Evolutionary conservation across 306 rosid species (phyloP).

Genomic region (Gastrolobium bilobum): DNA sequence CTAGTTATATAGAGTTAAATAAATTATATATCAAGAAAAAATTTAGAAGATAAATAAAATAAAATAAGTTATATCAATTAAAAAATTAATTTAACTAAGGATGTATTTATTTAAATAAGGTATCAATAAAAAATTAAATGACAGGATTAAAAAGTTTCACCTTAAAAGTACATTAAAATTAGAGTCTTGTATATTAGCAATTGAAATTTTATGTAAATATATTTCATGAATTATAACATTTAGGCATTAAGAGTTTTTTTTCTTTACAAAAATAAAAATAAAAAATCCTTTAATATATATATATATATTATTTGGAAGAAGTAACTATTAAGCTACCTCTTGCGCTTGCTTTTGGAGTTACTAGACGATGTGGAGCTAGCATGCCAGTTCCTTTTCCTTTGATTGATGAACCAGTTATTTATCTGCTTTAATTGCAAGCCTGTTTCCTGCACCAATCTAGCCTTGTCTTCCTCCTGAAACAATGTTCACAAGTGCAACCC

Average conservation of each 20-base stretch:
- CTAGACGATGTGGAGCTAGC: conserved; percentile 69
- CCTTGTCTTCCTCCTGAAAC: conserved; percentile 91
- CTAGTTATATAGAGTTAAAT: neutral
- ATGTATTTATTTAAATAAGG: too few relatives aligned
- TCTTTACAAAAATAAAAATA: too few relatives aligned
- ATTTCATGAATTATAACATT: neutral
- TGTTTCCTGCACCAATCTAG: conserved; percentile 90
- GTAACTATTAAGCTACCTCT: conserved; percentile 61
- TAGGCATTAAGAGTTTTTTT: too few relatives aligned
- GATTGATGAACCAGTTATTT: conserved; percentile 66
- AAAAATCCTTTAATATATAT: too few relatives aligned
- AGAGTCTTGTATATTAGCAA: neutral
- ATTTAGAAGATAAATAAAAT: neutral
- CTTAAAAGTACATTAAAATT: neutral
- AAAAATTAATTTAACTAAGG: neutral
- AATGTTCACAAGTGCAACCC: neutral
- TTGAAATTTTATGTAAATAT: neutral
- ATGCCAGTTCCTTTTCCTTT: conserved; percentile 93
- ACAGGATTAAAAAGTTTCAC: neutral
- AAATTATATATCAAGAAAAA: neutral
- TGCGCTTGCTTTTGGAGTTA: conserved; percentile 82
- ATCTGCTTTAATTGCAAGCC: conserved; percentile 87
- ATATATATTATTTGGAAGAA: neutral
- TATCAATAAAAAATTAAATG: too few relatives aligned
- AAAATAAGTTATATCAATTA: neutral